These are phyloP conservation scores for Aspergillus sparsus DNA, from an alignment of 495 filamentous ascomycete species.

Conservation along the genomic window DNA sequence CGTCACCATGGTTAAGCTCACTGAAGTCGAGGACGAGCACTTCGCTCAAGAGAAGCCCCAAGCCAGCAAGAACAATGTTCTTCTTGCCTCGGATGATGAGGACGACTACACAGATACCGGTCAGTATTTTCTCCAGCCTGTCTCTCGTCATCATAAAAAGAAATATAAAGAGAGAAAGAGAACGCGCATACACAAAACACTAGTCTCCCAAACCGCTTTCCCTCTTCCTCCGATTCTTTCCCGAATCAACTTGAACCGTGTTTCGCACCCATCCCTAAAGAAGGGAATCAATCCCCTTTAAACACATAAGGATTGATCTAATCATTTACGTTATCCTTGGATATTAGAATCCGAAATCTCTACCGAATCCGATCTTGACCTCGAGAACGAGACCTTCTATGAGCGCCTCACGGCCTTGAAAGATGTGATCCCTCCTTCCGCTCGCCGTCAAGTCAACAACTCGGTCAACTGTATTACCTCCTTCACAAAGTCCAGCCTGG, in stretches of 20 bases:
- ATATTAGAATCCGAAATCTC: conserved; percentile 57
- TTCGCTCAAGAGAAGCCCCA: conserved; percentile 73
- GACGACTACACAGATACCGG: conserved; percentile 89
- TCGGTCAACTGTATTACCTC: conserved; percentile 57
- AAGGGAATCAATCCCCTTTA: background rate
- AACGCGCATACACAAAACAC: no score
- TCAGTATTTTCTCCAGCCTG: conserved; percentile 40
- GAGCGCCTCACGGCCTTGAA: conserved; percentile 83
- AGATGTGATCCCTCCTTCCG: conserved; percentile 86
- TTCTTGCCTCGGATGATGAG: conserved; percentile 70
- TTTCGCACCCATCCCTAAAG: no score
- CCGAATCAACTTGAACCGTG: background rate
- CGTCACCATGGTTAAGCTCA: conserved; percentile 89
- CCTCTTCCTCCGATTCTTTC: background rate
- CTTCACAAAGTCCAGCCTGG: conserved; percentile 61
- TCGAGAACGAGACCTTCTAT: conserved; percentile 62
- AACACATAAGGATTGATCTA: conserved; percentile 19
- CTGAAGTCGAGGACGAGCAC: conserved; percentile 94
- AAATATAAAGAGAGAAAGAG: no score
- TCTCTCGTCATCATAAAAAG: background rate
- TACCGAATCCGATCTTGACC: conserved; percentile 44
- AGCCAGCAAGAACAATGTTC: conserved; percentile 52
- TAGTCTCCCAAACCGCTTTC: no score
- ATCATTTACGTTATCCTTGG: conserved; percentile 13
- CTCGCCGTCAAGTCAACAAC: conserved; percentile 67